phyloP scores from a whole-genome alignment of 495 filamentous ascomycete genomes.

The Friedmanniomyces simplex region DNA sequence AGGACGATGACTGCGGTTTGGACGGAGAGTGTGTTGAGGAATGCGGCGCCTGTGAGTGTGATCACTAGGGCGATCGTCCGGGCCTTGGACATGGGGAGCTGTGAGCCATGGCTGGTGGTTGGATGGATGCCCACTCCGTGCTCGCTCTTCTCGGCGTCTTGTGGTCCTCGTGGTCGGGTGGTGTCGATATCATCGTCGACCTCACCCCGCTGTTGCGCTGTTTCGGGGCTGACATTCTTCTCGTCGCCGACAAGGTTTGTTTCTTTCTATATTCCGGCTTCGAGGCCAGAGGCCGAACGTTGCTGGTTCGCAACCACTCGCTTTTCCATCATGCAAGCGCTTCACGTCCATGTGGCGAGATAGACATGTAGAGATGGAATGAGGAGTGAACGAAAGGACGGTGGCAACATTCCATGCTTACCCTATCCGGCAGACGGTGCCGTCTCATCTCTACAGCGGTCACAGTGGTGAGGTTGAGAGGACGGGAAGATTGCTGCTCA shows the following conservation, averaged over 20 bases:
- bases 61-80: conserved; percentile 21
- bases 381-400: not conserved
- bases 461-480: not conserved
- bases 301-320: too few species aligned
- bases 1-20: conserved; percentile 54
- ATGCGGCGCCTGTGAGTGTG: conserved; percentile 42
- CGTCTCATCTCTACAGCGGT: not conserved
- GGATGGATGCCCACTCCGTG: not conserved
- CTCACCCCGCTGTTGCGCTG: too few species aligned
- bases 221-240: too few species aligned
- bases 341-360: too few species aligned
- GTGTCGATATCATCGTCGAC: not conserved
- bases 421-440: not conserved
- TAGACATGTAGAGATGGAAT: not conserved
- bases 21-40: conserved; percentile 48
- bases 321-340: too few species aligned
- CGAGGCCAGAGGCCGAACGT: too few species aligned
- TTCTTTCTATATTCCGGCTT: too few species aligned
- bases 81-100: conserved; percentile 11
- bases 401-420: not conserved
- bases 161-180: not conserved
- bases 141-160: conserved; percentile 1
- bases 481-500: not conserved
- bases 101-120: conserved; percentile 3
- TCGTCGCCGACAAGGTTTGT: too few species aligned